A percentile compares a stretch with the other conserved stretches of the same genome.
Evolutionary conservation across 73 alveolate species (phyloP).

Genomic region (Paramecium tetraurelia): DNA sequence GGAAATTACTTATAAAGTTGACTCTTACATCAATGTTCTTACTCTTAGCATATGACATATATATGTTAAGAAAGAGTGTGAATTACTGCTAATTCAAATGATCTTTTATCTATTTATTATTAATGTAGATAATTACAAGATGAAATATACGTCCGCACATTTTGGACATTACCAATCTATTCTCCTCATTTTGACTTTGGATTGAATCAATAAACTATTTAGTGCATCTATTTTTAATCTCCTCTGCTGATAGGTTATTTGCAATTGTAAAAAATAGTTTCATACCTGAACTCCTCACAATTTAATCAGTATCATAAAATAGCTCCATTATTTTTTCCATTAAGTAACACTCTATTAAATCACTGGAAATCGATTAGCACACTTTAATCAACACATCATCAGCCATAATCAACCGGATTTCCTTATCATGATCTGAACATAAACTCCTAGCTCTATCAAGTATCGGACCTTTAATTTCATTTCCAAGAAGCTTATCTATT

Average conservation of each 20-base stretch:
- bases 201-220: constrained; percentile 57
- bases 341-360: constrained; percentile 41
- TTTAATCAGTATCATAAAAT: constrained; percentile 39
- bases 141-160: constrained; percentile 44
- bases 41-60: not conserved
- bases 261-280: constrained; percentile 53
- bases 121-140: not conserved
- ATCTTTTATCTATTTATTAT: not conserved
- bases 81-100: not conserved
- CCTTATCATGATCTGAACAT: constrained; percentile 58
- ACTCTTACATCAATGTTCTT: constrained; percentile 44
- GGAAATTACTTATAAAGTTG: constrained; percentile 46
- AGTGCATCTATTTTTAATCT: constrained; percentile 39
- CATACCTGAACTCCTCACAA: constrained; percentile 44
- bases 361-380: constrained; percentile 33
- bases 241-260: constrained; percentile 45
- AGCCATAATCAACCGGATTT: constrained; percentile 58
- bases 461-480: constrained; percentile 56
- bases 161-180: constrained; percentile 24
- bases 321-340: constrained; percentile 50
- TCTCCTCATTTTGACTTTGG: constrained; percentile 28
- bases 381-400: constrained; percentile 50
- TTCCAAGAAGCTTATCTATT: not conserved
- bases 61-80: not conserved
- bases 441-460: constrained; percentile 60